These are phyloP conservation scores for Pichia sp. DNA, from an alignment of 1,139 yeast species.

Conservation along the genomic window DNA sequence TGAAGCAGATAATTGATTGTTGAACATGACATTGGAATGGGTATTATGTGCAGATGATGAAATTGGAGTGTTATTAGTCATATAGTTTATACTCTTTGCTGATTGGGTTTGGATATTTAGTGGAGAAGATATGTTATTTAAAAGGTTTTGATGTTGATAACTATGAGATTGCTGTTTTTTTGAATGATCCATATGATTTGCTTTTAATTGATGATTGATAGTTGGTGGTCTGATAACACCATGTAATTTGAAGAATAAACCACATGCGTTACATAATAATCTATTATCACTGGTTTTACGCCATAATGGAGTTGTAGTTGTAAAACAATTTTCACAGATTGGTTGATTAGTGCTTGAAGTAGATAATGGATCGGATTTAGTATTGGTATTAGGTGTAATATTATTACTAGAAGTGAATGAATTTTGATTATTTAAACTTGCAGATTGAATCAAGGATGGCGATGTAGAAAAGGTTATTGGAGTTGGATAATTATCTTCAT, in stretches of 20 bases:
- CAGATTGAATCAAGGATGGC: constrained; percentile 15
- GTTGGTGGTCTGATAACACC: constrained; percentile 52
- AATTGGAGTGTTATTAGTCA: neutral
- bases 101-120: neutral
- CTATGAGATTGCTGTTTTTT: neutral
- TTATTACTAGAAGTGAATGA: neutral
- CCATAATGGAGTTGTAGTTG: constrained; percentile 56
- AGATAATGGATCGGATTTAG: too few species aligned
- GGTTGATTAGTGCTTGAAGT: constrained; percentile 21
- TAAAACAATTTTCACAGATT: constrained; percentile 48
- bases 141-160: neutral
- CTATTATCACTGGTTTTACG: constrained; percentile 48
- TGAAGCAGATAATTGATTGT: neutral
- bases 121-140: neutral
- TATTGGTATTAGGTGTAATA: neutral
- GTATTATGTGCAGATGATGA: neutral
- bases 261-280: constrained; percentile 56
- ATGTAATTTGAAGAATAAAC: constrained; percentile 49
- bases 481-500: constrained; percentile 10
- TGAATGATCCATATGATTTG: too few species aligned
- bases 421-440: constrained; percentile 7
- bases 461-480: constrained; percentile 18
- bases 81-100: neutral
- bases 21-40: neutral
- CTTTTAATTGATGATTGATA: neutral